Conservation (phyloP, 306 rosid species). For the Senna siamea region DNA sequence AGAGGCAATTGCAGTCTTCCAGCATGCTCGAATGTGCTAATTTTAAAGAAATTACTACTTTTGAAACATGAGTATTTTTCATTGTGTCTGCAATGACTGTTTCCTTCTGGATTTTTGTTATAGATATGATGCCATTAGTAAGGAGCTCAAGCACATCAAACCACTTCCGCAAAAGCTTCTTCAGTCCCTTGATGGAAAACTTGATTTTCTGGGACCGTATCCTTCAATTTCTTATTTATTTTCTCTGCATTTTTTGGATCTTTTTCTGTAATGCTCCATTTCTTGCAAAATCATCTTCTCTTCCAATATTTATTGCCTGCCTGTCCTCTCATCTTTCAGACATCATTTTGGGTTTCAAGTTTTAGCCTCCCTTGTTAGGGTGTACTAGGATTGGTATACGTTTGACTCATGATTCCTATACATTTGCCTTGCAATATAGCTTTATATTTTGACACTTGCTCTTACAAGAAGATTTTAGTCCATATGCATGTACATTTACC, state of each 20-base stretch:
- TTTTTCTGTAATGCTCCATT: background rate
- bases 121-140: conserved; percentile 71
- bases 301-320: conserved; percentile 9
- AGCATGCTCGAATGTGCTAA: conserved; percentile 80
- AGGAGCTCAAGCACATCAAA: conserved; percentile 75
- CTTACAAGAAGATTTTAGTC: conserved; percentile 11
- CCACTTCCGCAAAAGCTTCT: conserved; percentile 64
- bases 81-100: conserved; percentile 26
- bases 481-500: background rate
- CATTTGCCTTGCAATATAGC: background rate
- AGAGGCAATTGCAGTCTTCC: conserved; percentile 85
- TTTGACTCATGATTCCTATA: conserved; percentile 16
- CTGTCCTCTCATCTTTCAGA: background rate
- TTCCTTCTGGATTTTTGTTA: conserved; percentile 39
- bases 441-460: conserved; percentile 15
- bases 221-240: conserved; percentile 43
- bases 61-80: conserved; percentile 2
- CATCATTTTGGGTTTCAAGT: background rate
- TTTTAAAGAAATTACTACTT: background rate
- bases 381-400: background rate
- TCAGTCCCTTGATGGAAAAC: conserved; percentile 58
- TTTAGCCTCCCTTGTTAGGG: background rate
- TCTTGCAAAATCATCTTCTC: conserved; percentile 1
- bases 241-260: background rate
- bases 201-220: conserved; percentile 96